These are phyloP conservation scores for Paramarasmius palmivorus DNA, from an alignment of 1,284 basidiomycete species.

Conservation along the genomic window DNA sequence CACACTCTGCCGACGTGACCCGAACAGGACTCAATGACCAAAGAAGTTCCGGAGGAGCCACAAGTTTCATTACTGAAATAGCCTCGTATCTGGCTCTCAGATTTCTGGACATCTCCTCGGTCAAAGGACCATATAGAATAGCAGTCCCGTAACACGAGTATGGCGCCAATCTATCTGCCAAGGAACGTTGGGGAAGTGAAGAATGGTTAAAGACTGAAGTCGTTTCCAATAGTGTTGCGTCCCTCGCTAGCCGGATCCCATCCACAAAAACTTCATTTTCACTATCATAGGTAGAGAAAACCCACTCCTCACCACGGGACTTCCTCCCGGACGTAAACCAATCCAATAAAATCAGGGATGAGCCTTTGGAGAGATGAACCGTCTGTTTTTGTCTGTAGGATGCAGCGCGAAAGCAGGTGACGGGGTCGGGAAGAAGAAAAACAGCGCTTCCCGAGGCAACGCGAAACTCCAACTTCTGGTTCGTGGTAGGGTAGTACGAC, in stretches of 20 bases:
- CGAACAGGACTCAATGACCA: slow-evolving; percentile 75
- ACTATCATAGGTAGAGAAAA: slow-evolving; percentile 82
- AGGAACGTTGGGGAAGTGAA: slow-evolving; percentile 39
- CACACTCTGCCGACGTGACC: slow-evolving; percentile 25
- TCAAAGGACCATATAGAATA: slow-evolving; percentile 69
- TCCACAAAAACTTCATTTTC: slow-evolving; percentile 81
- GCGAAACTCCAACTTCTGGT: slow-evolving; percentile 57
- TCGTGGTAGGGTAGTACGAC: slow-evolving; percentile 25
- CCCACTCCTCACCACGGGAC: slow-evolving; percentile 85
- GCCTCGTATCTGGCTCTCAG: slow-evolving; percentile 52
- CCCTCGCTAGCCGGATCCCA: slow-evolving; percentile 66
- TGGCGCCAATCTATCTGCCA: slow-evolving; percentile 66
- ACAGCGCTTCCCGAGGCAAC: slow-evolving; percentile 58
- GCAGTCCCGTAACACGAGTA: slow-evolving; percentile 87
- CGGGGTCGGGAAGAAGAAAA: slow-evolving; percentile 86
- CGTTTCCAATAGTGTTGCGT: slow-evolving; percentile 75
- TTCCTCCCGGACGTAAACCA: slow-evolving; percentile 88
- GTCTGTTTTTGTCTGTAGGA: slow-evolving; percentile 81
- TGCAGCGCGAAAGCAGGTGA: slow-evolving; percentile 88
- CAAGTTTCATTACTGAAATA: slow-evolving; percentile 63
- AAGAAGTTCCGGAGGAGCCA: slow-evolving; percentile 55
- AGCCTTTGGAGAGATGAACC: slow-evolving; percentile 61
- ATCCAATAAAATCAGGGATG: slow-evolving; percentile 78
- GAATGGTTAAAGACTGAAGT: slow-evolving; percentile 14
- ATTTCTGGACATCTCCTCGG: slow-evolving; percentile 41